Percentiles rank a stretch among this genome's conserved stretches.
Evolutionary conservation across 345 rosid genomes (phyloP).

Genomic region (Linum trigynum): DNA sequence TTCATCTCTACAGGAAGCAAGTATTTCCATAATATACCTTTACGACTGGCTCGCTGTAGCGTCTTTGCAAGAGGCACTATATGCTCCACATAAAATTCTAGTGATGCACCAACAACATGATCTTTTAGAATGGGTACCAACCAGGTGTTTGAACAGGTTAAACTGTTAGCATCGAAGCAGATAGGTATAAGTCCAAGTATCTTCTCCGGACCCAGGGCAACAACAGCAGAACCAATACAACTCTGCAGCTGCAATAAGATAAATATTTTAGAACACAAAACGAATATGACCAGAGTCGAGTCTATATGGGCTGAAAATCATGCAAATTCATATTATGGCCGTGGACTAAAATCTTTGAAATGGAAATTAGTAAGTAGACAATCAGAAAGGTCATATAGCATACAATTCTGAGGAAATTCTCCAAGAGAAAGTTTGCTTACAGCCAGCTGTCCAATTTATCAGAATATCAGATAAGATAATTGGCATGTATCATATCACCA

Average conservation of each 20-base stretch:
- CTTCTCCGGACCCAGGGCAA: slow-evolving; percentile 74
- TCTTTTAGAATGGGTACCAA: slow-evolving; percentile 66
- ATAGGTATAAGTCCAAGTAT: slow-evolving; percentile 62
- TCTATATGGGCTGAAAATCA: slow-evolving; percentile 1
- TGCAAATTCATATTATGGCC: not conserved
- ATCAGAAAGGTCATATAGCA: not conserved
- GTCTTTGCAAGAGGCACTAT: slow-evolving; percentile 81
- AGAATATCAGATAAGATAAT: not conserved
- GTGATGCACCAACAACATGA: slow-evolving; percentile 58
- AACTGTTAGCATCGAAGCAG: slow-evolving; percentile 40
- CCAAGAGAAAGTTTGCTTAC: not conserved
- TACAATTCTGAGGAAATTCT: not conserved
- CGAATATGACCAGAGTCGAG: slow-evolving; percentile 15
- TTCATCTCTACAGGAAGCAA: no score
- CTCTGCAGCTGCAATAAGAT: slow-evolving; percentile 42
- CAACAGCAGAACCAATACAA: slow-evolving; percentile 82
- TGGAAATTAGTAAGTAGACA: not conserved
- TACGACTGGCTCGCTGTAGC: slow-evolving; percentile 41
- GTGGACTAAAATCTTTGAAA: no score
- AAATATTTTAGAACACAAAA: slow-evolving; percentile 13
- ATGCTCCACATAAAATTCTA: slow-evolving; percentile 63
- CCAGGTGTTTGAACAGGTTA: slow-evolving; percentile 58
- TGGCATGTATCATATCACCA: no score
- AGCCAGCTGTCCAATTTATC: not conserved
- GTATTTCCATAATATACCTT: slow-evolving; percentile 38